Base-by-base conservation (phyloP, 1,284 basidiomycete species). In the Boletellus deceptivus region DNA sequence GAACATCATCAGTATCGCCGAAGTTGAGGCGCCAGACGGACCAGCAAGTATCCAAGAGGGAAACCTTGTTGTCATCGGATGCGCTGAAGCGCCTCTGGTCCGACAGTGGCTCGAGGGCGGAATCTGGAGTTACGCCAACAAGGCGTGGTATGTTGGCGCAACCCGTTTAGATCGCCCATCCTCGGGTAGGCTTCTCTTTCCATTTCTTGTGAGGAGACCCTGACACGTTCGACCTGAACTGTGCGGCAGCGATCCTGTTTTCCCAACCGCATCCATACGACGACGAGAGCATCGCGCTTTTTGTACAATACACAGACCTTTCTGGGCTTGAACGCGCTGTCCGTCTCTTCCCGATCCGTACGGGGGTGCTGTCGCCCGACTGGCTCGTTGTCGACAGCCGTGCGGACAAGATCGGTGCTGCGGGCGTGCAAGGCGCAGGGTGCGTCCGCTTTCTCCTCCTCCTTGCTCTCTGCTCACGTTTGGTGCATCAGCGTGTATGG, bases 291-390 rank as follows among this genome's bases (percentile, higher is more conserved):
- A 62, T 77, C 4, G 71, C 81, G 52, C 65, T 89, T 5, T 78
- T 91, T 54, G 69, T 92, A 17, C 70, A 84, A 7, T 81, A 79
- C 5, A 77, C 79, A 6, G 82, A 84, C 55, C 56, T 60, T 0
- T 56, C 62, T 2, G 85, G 83, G 2, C 69, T 91, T 4, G 90
- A 92, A 64, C 74, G 81, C 43, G 80, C 78, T 0, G 67, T 77
- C 1, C 76, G 86, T 33, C 70, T 92, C 16, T 86, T 93, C 59
- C 91, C 91, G 2, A 78, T 89, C 20, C 80, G 91, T 13, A 93
- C 90, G 0, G 91, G 89, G 4, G 73, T 92, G 7, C 65, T 80
- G 8, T 72, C 78, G 1, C 89, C 91, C 2, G 87, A 91, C 60
- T 93, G 89, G 88, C 62, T 89, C 3, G 73, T 91, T 16, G 71